Conservation (phyloP, 345 rosid species). For the Chamaenerion angustifolium region DNA sequence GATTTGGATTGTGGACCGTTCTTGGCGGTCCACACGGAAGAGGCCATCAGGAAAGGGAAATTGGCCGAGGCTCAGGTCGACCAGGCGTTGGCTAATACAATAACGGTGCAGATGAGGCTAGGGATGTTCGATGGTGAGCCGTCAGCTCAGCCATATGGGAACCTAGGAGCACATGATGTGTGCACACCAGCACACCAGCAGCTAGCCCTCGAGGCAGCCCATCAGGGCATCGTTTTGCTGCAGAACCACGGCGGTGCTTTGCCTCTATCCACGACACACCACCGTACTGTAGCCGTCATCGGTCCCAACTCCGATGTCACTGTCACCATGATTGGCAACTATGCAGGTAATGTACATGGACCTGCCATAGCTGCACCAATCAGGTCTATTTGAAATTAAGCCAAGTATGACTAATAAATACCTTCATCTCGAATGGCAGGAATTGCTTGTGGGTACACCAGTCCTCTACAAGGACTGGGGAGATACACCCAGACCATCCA, state of each 20-base stretch:
- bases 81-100: conserved; percentile 59
- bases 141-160: conserved; percentile 48
- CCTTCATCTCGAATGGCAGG: conserved; percentile 25
- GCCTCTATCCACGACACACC: conserved; percentile 43
- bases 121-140: conserved; percentile 92
- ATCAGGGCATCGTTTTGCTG: conserved; percentile 75
- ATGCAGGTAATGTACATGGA: conserved; percentile 40
- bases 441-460: conserved; percentile 52
- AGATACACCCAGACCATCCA: conserved; percentile 43
- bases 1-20: conserved; percentile 92
- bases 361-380: not conserved
- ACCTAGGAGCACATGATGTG: conserved; percentile 70
- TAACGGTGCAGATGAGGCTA: conserved; percentile 84
- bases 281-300: conserved; percentile 61
- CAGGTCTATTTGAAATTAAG: no score
- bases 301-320: conserved; percentile 94
- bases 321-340: conserved; percentile 89
- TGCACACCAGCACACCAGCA: conserved; percentile 55
- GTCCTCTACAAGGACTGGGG: conserved; percentile 61
- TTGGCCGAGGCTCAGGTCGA: conserved; percentile 38
- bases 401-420: no score
- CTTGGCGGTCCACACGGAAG: conserved; percentile 53
- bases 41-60: conserved; percentile 39
- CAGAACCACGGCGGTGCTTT: conserved; percentile 34
- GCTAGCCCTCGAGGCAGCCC: conserved; percentile 76